Evolutionary conservation across 768 basidiomycete species (phyloP), one percentile per base, ranked within the genome.

Genomic region (Pulveroboletus sp.): DNA sequence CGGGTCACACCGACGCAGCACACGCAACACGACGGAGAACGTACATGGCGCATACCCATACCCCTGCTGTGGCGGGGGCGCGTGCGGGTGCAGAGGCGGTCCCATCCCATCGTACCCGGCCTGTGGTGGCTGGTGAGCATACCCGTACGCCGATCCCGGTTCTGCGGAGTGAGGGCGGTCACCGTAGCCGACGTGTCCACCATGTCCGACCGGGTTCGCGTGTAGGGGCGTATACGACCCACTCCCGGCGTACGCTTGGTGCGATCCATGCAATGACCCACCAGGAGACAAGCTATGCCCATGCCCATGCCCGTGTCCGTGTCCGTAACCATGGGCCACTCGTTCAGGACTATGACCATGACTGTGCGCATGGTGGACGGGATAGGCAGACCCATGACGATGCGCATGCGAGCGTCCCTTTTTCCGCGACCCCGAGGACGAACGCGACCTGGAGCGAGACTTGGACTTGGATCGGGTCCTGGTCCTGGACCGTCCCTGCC

Each of bases 41-140:
- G 57, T 63, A 78, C 77, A 67, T 50, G 67, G 67, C 21, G 68
- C 8, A 42, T 57, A 61, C 21, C 58, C 54, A 39, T 59, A 37
- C 1, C 45, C 51, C 17, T 18, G 33, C 17, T 40, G 42, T 12
- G 26, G 43, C 1, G 11, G 52, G 7, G 28, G 32, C 27, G 39
- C 6, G 35, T 27, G 39, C 1, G 21, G 15, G 21, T 10, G 14
- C 18, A 5, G 9, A 1, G 38, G 17, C 21, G 27, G 3, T 7
- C 27, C 47, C 11, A 18, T 32, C 38, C 8, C 44, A 21, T 31
- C 28, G 17, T 31, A 39, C 26, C 33, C 47, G 5, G 8, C 8
- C 15, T 33, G 43, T 18, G 15, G 24, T n/a, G 9, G 8, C 9
- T 15, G 43, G 21, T 14, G 10, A 1, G 28, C 36, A 10, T n/a